Evolutionary conservation across 345 rosid genomes (phyloP).

Genomic region (Eucalyptus marginata): DNA sequence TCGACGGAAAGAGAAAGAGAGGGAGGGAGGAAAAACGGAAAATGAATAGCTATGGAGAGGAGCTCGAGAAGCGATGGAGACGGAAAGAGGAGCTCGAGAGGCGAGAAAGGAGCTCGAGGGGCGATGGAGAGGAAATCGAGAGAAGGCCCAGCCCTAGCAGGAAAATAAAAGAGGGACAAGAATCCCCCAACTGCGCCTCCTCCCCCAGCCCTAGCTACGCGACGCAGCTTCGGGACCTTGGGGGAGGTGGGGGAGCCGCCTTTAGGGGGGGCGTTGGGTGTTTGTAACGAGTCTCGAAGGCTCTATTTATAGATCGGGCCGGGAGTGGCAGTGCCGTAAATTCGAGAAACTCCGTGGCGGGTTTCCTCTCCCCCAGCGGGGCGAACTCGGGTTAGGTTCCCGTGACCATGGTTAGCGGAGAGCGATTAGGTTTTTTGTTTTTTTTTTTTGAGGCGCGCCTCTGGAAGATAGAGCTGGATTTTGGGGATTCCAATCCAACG

Average conservation of each 20-base stretch:
- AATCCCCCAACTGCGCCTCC: no score
- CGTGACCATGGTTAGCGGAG: background rate
- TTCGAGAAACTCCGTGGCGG: background rate
- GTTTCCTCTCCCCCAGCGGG: background rate
- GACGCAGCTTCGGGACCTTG: no score
- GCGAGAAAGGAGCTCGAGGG: no score
- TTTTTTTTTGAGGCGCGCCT: background rate
- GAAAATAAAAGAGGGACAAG: no score
- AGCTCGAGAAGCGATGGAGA: no score
- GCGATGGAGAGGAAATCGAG: no score
- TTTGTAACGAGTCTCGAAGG: conserved; percentile 34
- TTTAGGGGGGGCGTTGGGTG: conserved; percentile 14
- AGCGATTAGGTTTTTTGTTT: background rate
- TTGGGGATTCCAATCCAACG: background rate
- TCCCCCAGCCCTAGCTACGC: no score
- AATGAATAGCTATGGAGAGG: no score
- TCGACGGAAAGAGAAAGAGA: no score
- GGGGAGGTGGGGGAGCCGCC: background rate
- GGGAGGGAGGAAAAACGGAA: no score
- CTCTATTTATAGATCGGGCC: conserved; percentile 19
- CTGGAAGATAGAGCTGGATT: background rate
- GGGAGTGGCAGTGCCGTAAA: background rate
- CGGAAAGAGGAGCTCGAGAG: no score
- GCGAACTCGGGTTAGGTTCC: background rate
- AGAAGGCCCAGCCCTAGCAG: no score